Evolutionary conservation across 495 filamentous ascomycete genomes (phyloP).

Genomic region (Neurospora sp.): DNA sequence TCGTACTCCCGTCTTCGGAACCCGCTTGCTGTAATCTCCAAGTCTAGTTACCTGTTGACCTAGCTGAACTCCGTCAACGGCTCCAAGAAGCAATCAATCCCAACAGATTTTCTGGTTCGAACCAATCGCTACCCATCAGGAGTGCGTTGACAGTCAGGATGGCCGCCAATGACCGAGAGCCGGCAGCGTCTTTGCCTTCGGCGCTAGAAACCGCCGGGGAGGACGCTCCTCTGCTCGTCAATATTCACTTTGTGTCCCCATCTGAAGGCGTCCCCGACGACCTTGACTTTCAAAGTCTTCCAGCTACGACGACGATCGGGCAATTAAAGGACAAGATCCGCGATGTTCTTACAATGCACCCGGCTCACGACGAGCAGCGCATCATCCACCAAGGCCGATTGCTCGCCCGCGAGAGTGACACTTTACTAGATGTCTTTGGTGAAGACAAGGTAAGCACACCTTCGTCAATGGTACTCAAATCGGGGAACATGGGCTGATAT

Average conservation of each 20-base stretch:
- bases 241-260: slow-evolving; percentile 55
- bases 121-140: neutral
- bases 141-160: slow-evolving; percentile 2
- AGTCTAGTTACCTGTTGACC: neutral
- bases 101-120: neutral
- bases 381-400: slow-evolving; percentile 58
- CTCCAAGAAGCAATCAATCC: neutral
- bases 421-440: slow-evolving; percentile 48
- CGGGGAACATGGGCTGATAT: slow-evolving; percentile 5
- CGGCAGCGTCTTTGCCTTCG: slow-evolving; percentile 3
- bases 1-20: neutral
- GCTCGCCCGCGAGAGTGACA: slow-evolving; percentile 42
- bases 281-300: slow-evolving; percentile 17
- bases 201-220: slow-evolving; percentile 16
- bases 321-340: slow-evolving; percentile 53
- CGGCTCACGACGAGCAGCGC: slow-evolving; percentile 46
- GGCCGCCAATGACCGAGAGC: slow-evolving; percentile 1
- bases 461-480: neutral
- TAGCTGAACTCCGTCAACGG: neutral
- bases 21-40: neutral
- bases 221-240: slow-evolving; percentile 28
- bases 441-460: slow-evolving; percentile 40
- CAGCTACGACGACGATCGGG: slow-evolving; percentile 45
- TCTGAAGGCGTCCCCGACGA: slow-evolving; percentile 40
- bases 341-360: slow-evolving; percentile 40